These are phyloP conservation scores for Saccharum officinarum DNA, from an alignment of 176 grass and related monocot species.

Conservation along the genomic window DNA sequence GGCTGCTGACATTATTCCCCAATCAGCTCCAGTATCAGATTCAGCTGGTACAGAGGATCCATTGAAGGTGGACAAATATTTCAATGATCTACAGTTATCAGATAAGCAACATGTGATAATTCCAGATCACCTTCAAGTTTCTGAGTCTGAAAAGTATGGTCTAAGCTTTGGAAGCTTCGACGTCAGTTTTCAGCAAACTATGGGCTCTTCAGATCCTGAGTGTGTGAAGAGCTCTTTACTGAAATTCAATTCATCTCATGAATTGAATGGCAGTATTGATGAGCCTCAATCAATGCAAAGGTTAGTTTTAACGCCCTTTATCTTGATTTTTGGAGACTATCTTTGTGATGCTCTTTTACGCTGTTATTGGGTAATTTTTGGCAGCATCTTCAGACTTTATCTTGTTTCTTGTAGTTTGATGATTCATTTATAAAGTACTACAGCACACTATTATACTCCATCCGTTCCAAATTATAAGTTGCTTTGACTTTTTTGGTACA, in stretches of 20 bases:
- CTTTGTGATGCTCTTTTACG: not conserved
- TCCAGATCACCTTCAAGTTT: conserved; percentile 88
- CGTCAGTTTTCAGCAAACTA: conserved; percentile 47
- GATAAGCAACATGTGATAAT: conserved; percentile 87
- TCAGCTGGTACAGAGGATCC: conserved; percentile 31
- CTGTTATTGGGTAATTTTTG: not conserved
- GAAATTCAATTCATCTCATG: conserved; percentile 48
- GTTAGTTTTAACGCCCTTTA: not conserved
- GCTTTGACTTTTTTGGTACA: no score
- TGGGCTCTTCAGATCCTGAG: conserved; percentile 31
- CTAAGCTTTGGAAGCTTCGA: conserved; percentile 94
- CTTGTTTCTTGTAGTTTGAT: not conserved
- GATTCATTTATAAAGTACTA: not conserved
- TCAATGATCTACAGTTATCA: conserved; percentile 41
- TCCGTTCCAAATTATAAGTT: no score
- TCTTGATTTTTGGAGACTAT: not conserved
- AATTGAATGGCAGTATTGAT: conserved; percentile 36
- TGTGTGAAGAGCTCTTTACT: conserved; percentile 38
- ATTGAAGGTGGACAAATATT: conserved; percentile 50
- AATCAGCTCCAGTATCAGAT: conserved; percentile 39
- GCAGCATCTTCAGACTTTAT: not conserved
- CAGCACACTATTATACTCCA: not conserved
- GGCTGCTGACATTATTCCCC: conserved; percentile 40
- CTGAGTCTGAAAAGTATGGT: conserved; percentile 75
- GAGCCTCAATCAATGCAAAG: conserved; percentile 3